Conservation (phyloP, 169 alveolate species). For the Babesia sp. region DNA sequence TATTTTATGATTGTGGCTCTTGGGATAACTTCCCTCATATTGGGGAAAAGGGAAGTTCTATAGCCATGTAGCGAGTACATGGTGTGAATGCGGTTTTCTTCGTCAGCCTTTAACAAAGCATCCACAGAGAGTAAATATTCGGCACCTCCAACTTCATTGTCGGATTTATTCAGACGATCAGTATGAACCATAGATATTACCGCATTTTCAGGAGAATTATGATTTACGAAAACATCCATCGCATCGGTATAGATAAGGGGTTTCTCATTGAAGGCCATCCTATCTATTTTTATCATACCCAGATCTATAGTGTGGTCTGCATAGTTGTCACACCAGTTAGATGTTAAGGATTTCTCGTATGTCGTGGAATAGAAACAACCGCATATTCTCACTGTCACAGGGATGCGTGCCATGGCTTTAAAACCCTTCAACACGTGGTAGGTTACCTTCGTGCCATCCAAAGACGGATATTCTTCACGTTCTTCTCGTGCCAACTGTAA, state of each 20-base stretch:
- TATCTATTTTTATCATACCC: neutral
- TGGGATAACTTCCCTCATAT: neutral
- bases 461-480: neutral
- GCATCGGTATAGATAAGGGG: neutral
- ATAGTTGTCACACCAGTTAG: neutral
- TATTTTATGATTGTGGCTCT: neutral
- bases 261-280: neutral
- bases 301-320: neutral
- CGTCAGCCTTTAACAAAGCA: neutral
- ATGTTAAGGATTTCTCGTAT: neutral
- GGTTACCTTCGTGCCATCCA: neutral
- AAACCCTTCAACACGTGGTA: slow-evolving; percentile 43
- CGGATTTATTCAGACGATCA: neutral
- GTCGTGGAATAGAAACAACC: slow-evolving; percentile 27
- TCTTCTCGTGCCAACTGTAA: neutral
- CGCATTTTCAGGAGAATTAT: neutral
- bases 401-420: slow-evolving; percentile 1
- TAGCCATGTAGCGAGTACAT: neutral
- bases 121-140: neutral
- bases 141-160: neutral
- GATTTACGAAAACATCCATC: neutral
- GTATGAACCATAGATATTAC: neutral
- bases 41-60: neutral
- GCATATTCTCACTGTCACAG: slow-evolving; percentile 10
- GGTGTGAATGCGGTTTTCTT: neutral